Evolutionary conservation across 768 basidiomycete genomes (phyloP), one percentile per base, ranked within the genome.

Genomic region (Crucibulum laeve): DNA sequence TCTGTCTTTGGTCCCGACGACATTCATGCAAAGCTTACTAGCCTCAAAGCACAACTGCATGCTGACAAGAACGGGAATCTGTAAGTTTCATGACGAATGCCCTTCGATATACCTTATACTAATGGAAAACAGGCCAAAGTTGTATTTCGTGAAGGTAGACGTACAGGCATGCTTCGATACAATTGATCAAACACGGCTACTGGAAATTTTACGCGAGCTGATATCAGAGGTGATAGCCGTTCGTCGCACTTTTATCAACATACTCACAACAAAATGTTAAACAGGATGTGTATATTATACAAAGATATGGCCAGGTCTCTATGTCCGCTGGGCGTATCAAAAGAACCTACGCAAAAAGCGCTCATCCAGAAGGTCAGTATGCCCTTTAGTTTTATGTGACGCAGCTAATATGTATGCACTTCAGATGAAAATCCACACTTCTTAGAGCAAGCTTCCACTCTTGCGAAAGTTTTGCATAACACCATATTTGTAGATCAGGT

Each of bases 101-200:
- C 13, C 23, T 17, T n/a, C 11, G 23, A 28, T 34, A 36, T 17
- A 38, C 18, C n/a, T 13, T 17, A 28, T 46, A 11, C 19, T 37
- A n/a, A n/a, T 32, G 17, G 28, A 3, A 7, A 4, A 5, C 40
- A 95, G 94, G 26, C 91, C 94, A 0, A 82, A 82, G 49, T 63
- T 98, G 4, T 98, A 93, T 62, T 95, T 99, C 54, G 94, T 93
- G 40, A 99, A 99, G 62, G 80, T 96, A 19, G 96, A 99, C 57
- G 92, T 98, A 14, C 87, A 87, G 48, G 85, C 95, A 5, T 96
- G 93, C 53, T 99, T 97, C 69, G 96, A 99, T 63, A 91, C 88
- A 0, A 98, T 98, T 45, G 83, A 91, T 25, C 96, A 98, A 61
- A 72, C 77, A 5, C 93, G 85, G 54, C 64, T 99, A 34, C 63